phyloP scores from a whole-genome alignment of 176 grass and related monocot species.

The Aechmea fasciata region DNA sequence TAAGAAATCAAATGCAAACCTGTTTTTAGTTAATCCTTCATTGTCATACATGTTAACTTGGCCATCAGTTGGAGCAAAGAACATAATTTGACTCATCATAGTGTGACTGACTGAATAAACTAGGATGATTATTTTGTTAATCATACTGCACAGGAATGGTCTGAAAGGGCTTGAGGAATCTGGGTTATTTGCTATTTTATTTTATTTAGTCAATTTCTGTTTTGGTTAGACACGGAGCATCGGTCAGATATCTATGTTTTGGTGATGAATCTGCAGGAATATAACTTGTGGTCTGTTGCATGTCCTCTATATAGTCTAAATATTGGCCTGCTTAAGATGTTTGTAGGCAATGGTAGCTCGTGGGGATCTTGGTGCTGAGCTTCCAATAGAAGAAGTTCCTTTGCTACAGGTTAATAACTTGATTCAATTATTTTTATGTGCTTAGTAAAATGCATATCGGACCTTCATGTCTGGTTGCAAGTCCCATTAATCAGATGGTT shows the following conservation, averaged over 20 bases:
- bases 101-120: background rate
- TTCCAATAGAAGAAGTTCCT: constrained; percentile 95
- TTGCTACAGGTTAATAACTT: constrained; percentile 61
- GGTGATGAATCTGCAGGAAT: background rate
- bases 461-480: background rate
- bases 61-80: too few species aligned
- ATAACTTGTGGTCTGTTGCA: background rate
- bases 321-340: constrained; percentile 32
- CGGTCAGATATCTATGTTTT: background rate
- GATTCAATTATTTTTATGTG: constrained; percentile 4
- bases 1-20: too few species aligned
- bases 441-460: background rate
- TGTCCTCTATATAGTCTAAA: constrained; percentile 13
- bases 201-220: too few species aligned
- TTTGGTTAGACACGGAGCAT: background rate
- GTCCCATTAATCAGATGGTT: background rate
- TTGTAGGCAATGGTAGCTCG: constrained; percentile 95
- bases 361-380: constrained; percentile 97
- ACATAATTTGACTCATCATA: too few species aligned
- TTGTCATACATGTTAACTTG: too few species aligned
- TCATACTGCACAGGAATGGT: background rate
- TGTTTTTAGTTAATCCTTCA: too few species aligned
- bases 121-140: background rate
- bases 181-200: too few species aligned
- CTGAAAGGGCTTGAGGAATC: too few species aligned